phyloP scores from a whole-genome alignment of 805 yeast species.

The Henningerozyma blattae region DNA sequence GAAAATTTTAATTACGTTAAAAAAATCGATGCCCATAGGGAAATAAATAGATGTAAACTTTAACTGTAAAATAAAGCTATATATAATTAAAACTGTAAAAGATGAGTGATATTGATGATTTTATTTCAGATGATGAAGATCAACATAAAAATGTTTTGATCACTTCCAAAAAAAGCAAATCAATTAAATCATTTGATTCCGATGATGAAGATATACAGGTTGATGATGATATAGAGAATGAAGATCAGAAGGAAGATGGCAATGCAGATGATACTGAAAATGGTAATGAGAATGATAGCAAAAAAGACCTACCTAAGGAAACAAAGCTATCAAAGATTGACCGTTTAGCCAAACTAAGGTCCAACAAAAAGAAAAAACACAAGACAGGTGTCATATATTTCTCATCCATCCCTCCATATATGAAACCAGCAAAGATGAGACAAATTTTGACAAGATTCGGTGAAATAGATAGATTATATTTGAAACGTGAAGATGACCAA shows the following conservation, averaged over 20 bases:
- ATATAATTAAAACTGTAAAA: neutral
- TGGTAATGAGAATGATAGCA: no score
- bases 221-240: constrained; percentile 9
- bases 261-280: constrained; percentile 8
- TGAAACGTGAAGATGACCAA: constrained; percentile 73
- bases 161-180: constrained; percentile 9
- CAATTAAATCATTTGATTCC: constrained; percentile 2
- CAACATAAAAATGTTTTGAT: constrained; percentile 11
- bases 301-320: constrained; percentile 15
- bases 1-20: no score
- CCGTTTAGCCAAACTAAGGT: constrained; percentile 38
- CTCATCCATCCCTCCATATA: constrained; percentile 87
- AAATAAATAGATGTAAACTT: no score
- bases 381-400: constrained; percentile 89
- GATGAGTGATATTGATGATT: constrained; percentile 18
- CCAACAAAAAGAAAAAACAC: constrained; percentile 39
- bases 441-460: constrained; percentile 78
- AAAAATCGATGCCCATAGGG: no score
- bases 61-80: no score
- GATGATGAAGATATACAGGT: constrained; percentile 5
- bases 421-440: constrained; percentile 88
- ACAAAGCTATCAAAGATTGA: constrained; percentile 27
- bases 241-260: constrained; percentile 3
- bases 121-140: constrained; percentile 21
- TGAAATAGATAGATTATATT: constrained; percentile 69